Evolutionary conservation across 495 filamentous ascomycete genomes (phyloP), one percentile per base, ranked within the genome.

Genomic region (Darksidea phi): DNA sequence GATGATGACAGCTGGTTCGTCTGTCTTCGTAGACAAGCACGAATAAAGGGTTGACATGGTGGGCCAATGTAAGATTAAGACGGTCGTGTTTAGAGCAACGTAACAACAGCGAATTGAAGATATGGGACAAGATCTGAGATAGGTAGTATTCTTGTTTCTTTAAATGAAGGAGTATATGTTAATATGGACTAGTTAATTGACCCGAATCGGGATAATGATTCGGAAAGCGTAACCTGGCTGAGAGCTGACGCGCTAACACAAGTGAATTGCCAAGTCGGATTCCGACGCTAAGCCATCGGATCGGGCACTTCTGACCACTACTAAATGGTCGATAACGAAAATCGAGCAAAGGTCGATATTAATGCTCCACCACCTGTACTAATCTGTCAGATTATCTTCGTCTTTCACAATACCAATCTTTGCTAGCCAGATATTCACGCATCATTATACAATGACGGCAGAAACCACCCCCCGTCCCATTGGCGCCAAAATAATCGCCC

Each of bases 401-500:
- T n/a, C 41, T 20, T 43, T 43, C 13, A 6, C 13, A 43, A 43
- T 15, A 43, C 15, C 41, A 20, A 43, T 6, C 13, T 15, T 43
- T 20, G 18, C 18, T 24, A 38, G 25, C 20, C 15, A 5, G 15
- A 38, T 36, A 12, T 43, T 32, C 50, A 28, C 25, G 17, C 13
- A 26, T 26, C 18, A 45, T 48, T 17, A 21, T 38, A 61, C 13
- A 1, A 61, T 61, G 57, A 53, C 57, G 17, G 49, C 57, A 54
- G 49, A 54, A 47, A 2, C 20, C n/a, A 54, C 34, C 17, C 21
- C 28, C 6, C 49, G 37, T 12, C 62, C 57, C 17, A 63, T 78
- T 1, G 84, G 84, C 23, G 83, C 84, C 17, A 77, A 80, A 37
- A 68, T 85, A 1, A 83, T 86, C 55, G 84, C 83, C 21, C 73